phyloP scores from a whole-genome alignment of 2,329 filamentous ascomycete genomes.

The Curvularia lunata region DNA sequence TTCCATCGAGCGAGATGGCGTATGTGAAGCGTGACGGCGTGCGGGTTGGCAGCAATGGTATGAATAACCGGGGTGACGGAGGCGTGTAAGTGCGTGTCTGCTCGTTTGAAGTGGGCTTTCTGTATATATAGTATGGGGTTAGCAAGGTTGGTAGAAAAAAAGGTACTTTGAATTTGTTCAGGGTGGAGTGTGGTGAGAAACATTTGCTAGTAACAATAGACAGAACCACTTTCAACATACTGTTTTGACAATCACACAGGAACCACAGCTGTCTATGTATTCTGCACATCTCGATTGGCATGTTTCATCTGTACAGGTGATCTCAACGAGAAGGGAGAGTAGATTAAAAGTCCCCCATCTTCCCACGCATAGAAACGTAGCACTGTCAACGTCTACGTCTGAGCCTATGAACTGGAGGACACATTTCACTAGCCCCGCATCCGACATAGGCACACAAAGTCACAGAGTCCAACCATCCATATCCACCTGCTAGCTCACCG shows the following conservation, averaged over 20 bases:
- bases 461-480: no score
- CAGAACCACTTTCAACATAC: not conserved
- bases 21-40: conserved; percentile 15
- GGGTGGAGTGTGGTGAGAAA: not conserved
- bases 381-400: no score
- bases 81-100: not conserved
- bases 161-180: not conserved
- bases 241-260: not conserved
- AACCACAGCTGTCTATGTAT: not conserved
- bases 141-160: not conserved
- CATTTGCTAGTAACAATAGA: no score
- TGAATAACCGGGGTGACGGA: conserved; percentile 7
- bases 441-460: no score
- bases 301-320: no score
- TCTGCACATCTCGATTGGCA: not conserved
- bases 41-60: not conserved
- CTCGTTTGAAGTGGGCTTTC: not conserved
- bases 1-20: conserved; percentile 12
- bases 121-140: not conserved
- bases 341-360: no score
- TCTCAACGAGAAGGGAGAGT: no score
- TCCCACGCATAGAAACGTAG: no score
- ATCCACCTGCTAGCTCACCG: not conserved
- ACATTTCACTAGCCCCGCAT: no score
- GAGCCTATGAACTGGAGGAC: no score